Conservation (phyloP, 306 rosid species). For the Rosa multiflora region DNA sequence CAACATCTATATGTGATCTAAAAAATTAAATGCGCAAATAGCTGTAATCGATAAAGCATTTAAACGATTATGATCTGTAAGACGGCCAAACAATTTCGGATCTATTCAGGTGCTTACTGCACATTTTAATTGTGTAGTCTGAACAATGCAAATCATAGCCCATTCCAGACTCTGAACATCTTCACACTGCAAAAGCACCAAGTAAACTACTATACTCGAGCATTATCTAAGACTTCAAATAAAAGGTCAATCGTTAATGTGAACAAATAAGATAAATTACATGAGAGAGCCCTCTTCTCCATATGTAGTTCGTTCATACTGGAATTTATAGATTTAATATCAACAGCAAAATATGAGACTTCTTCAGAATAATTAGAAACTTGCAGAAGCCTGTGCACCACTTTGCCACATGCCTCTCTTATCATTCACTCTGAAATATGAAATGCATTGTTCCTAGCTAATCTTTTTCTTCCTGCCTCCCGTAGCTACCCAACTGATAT, state of each 20-base stretch:
- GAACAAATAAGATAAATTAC: conserved; percentile 4
- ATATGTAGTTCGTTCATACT: not conserved
- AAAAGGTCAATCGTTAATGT: not conserved
- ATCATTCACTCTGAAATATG: not conserved
- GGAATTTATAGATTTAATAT: conserved; percentile 7
- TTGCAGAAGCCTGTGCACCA: conserved; percentile 10
- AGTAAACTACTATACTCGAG: too few species aligned
- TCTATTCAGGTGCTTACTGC: too few species aligned
- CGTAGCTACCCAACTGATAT: conserved; percentile 8
- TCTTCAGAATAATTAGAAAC: not conserved
- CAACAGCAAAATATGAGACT: conserved; percentile 16
- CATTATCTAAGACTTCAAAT: not conserved
- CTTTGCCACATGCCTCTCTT: not conserved
- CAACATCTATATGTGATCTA: too few species aligned
- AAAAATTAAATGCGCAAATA: too few species aligned
- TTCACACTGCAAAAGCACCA: too few species aligned
- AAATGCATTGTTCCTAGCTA: not conserved
- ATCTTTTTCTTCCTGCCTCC: not conserved
- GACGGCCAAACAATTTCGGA: too few species aligned
- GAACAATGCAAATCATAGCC: too few species aligned
- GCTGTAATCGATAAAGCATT: too few species aligned
- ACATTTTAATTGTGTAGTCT: too few species aligned
- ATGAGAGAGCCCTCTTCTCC: not conserved
- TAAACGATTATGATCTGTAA: too few species aligned
- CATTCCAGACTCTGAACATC: too few species aligned